Evolutionary conservation across 768 basidiomycete species (phyloP).

Genomic region (Grammothele lineata): DNA sequence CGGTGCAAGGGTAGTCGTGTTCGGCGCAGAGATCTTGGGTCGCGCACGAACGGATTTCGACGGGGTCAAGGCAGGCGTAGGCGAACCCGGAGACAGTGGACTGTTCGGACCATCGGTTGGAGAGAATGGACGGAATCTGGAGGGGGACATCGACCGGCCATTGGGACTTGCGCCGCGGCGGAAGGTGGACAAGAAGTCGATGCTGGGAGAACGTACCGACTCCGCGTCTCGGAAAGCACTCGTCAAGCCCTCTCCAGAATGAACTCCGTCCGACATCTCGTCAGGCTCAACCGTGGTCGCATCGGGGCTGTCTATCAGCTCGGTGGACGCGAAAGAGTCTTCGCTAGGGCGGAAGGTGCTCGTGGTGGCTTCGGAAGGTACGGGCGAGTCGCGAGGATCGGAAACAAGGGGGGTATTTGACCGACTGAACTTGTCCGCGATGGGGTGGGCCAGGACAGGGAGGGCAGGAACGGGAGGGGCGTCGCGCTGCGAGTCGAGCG

Average conservation of each 20-base stretch:
- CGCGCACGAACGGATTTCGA: constrained; percentile 13
- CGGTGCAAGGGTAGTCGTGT: constrained; percentile 16
- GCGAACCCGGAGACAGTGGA: constrained; percentile 7
- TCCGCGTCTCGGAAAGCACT: constrained; percentile 23
- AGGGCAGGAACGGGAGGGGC: constrained; percentile 16
- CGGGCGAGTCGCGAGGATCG: too few relatives aligned
- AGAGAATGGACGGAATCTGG: constrained; percentile 2
- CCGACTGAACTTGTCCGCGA: constrained; percentile 16
- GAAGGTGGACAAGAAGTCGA: constrained; percentile 24
- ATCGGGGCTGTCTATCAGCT: constrained; percentile 1
- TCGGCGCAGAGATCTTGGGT: constrained; percentile 25
- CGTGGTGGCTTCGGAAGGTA: too few relatives aligned
- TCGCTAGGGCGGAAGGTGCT: constrained; percentile 10
- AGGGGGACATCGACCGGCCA: not conserved
- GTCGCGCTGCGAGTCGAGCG: constrained; percentile 5
- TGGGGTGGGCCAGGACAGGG: constrained; percentile 12
- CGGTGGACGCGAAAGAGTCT: constrained; percentile 9
- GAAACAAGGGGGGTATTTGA: constrained; percentile 6
- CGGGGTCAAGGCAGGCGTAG: constrained; percentile 3
- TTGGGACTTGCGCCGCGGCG: constrained; percentile 7
- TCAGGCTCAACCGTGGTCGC: constrained; percentile 10
- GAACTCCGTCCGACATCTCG: constrained; percentile 7
- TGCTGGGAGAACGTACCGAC: constrained; percentile 23
- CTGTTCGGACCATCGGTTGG: not conserved
- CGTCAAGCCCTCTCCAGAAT: constrained; percentile 16